phyloP scores from a whole-genome alignment of 2,329 filamentous ascomycete species.

The Penicillium sp. region DNA sequence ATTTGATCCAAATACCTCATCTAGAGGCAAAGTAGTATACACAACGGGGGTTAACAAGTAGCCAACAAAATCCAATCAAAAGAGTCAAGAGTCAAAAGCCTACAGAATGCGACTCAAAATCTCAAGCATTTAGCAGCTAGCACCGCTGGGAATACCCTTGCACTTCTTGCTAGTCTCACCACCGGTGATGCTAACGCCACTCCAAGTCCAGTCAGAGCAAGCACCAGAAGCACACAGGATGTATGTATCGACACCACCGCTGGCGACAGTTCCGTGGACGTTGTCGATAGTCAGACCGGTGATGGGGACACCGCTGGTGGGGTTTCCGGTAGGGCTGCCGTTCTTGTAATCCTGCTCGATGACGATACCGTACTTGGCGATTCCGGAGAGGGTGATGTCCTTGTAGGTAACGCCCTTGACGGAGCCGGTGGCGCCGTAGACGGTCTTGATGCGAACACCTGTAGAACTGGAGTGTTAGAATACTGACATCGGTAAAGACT shows the following conservation, averaged over 20 bases:
- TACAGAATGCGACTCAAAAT: background rate
- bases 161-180: conserved; percentile 48
- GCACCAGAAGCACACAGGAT: conserved; percentile 55
- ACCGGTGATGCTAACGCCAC: conserved; percentile 50
- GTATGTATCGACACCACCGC: conserved; percentile 45
- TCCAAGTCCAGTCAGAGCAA: conserved; percentile 56
- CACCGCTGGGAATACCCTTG: conserved; percentile 41
- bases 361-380: conserved; percentile 54
- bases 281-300: conserved; percentile 37
- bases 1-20: background rate
- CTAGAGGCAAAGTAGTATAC: background rate
- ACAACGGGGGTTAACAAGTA: background rate
- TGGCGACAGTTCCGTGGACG: conserved; percentile 37
- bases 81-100: background rate
- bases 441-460: conserved; percentile 56
- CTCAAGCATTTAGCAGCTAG: conserved; percentile 28
- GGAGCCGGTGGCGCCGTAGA: conserved; percentile 51
- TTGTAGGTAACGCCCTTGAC: conserved; percentile 55
- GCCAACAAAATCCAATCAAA: background rate
- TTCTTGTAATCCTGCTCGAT: conserved; percentile 60
- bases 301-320: conserved; percentile 42
- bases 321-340: conserved; percentile 42
- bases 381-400: conserved; percentile 51
- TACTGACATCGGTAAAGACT: background rate
- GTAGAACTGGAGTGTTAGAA: background rate